Evolutionary conservation across 441 rosid genomes (phyloP).

Genomic region (Flueggea neowawraea): DNA sequence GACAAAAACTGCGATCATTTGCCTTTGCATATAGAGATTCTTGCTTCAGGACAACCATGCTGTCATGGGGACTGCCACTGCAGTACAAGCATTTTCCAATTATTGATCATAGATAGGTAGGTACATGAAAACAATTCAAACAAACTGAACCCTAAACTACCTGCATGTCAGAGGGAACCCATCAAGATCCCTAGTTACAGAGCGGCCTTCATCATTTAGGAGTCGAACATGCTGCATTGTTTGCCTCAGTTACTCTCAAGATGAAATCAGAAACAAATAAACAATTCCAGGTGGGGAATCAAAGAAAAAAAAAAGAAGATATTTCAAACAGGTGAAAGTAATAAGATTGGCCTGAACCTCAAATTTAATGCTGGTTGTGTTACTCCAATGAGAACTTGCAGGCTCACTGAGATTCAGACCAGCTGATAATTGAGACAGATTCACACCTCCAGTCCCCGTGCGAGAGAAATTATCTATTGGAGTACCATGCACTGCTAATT

Average conservation of each 20-base stretch:
- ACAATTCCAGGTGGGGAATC: slow-evolving; percentile 1
- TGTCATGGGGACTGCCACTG: slow-evolving; percentile 80
- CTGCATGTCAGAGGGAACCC: slow-evolving; percentile 92
- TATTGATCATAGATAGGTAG: slow-evolving; percentile 17
- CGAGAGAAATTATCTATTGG: slow-evolving; percentile 84
- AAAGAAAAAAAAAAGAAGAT: slow-evolving; percentile 12
- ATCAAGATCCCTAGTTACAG: slow-evolving; percentile 77
- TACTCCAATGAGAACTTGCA: slow-evolving; percentile 79
- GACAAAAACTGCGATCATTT: slow-evolving; percentile 73
- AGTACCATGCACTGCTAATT: slow-evolving; percentile 87
- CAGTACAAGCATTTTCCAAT: slow-evolving; percentile 24
- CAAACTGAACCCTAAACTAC: slow-evolving; percentile 30
- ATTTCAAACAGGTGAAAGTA: slow-evolving; percentile 3
- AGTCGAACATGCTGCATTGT: slow-evolving; percentile 71
- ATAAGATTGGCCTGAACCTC: slow-evolving; percentile 46
- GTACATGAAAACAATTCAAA: slow-evolving; percentile 12
- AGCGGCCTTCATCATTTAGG: slow-evolving; percentile 76
- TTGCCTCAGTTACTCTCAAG: slow-evolving; percentile 15
- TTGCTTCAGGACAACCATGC: slow-evolving; percentile 93
- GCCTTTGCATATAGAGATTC: slow-evolving; percentile 87
- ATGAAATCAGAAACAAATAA: neutral
- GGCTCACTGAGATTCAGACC: slow-evolving; percentile 90
- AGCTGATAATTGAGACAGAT: slow-evolving; percentile 72
- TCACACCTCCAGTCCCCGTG: slow-evolving; percentile 88
- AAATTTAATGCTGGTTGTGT: slow-evolving; percentile 82